Percentiles rank a stretch among this genome's conserved stretches.
Evolutionary conservation across 1,139 yeast species (phyloP).

Genomic region (Debaryomyces udenii): DNA sequence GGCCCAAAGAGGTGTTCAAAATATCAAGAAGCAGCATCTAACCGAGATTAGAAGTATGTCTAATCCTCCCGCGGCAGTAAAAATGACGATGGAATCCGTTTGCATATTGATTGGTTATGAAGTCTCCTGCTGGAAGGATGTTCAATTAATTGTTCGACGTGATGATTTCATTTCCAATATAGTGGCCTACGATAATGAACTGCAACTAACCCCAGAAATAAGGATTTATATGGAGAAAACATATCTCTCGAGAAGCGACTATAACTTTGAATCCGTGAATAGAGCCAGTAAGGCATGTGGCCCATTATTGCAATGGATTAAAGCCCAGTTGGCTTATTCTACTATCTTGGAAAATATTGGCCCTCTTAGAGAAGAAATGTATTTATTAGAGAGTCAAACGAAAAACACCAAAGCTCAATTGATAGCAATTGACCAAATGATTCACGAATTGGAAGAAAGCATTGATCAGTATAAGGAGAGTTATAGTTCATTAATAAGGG

Average conservation of each 20-base stretch:
- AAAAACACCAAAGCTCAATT: conserved; percentile 65
- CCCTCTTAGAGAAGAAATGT: conserved; percentile 75
- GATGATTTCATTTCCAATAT: conserved; percentile 89
- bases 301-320: conserved; percentile 87
- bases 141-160: conserved; percentile 73
- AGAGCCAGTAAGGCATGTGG: conserved; percentile 97
- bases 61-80: conserved; percentile 90
- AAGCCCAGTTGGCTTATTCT: conserved; percentile 79
- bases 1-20: conserved; percentile 86
- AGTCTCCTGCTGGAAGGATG: conserved; percentile 78
- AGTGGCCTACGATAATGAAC: conserved; percentile 70
- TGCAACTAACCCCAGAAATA: conserved; percentile 56
- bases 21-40: conserved; percentile 88
- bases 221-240: conserved; percentile 58
- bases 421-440: conserved; percentile 82
- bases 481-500: conserved; percentile 76
- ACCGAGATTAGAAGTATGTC: conserved; percentile 88
- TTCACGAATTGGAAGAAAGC: conserved; percentile 67
- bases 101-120: conserved; percentile 77
- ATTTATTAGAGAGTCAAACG: conserved; percentile 59
- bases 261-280: conserved; percentile 72
- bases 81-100: conserved; percentile 84
- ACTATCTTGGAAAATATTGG: conserved; percentile 69
- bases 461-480: conserved; percentile 68
- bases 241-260: conserved; percentile 67